Conservation (phyloP, 2,329 filamentous ascomycete genomes). For the Davidsoniella eucalypti region DNA sequence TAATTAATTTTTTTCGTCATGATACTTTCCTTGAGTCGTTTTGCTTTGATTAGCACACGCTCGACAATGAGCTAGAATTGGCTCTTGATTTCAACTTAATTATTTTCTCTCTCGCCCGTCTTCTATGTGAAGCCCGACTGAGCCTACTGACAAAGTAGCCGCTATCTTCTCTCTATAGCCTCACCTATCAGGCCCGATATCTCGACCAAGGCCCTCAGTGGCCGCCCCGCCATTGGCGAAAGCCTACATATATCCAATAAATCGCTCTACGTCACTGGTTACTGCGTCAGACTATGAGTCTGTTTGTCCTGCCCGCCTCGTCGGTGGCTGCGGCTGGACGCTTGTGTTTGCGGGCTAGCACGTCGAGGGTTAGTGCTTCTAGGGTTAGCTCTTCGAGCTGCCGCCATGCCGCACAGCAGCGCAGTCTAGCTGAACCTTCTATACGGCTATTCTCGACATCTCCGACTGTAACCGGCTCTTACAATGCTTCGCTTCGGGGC, state of each 20-base stretch:
- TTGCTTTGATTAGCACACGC: too few relatives aligned
- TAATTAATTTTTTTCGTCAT: too few relatives aligned
- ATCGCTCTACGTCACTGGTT: background rate
- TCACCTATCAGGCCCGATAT: background rate
- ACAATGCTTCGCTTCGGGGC: slow-evolving; percentile 4
- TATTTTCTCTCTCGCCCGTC: background rate
- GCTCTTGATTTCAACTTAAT: too few relatives aligned
- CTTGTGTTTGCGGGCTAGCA: slow-evolving; percentile 6
- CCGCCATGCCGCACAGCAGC: slow-evolving; percentile 1
- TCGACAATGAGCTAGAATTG: too few relatives aligned
- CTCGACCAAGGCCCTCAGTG: slow-evolving; percentile 1
- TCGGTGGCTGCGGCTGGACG: slow-evolving; percentile 4
- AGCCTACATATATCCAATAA: background rate
- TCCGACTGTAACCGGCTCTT: background rate
- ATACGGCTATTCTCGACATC: slow-evolving; percentile 10
- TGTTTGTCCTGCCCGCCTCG: slow-evolving; percentile 12
- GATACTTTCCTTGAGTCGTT: too few relatives aligned
- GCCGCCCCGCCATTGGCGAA: background rate
- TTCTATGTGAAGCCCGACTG: background rate
- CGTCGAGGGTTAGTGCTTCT: too few relatives aligned
- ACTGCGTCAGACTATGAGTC: slow-evolving; percentile 9
- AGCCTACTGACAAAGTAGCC: too few relatives aligned
- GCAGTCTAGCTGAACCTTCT: background rate
- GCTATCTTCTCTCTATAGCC: background rate
- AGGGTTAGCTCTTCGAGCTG: background rate